phyloP scores from a whole-genome alignment of 1,284 basidiomycete species.

The Fistulina hepatica region DNA sequence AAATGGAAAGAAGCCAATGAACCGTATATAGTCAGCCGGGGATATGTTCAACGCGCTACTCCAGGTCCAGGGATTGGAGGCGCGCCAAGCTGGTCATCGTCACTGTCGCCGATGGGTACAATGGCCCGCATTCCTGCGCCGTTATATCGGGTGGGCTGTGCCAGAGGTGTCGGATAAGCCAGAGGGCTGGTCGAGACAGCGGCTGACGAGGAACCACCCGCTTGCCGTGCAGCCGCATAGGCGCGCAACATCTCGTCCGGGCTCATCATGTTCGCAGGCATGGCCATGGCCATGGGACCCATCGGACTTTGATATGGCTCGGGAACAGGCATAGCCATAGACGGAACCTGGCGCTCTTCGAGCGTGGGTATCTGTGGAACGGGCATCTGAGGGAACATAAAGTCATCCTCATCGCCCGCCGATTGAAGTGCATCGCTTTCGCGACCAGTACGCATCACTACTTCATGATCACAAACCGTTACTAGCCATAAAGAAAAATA shows the following conservation, averaged over 20 bases:
- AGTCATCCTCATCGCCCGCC: not conserved
- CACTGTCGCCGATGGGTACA: not conserved
- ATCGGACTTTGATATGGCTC: not conserved
- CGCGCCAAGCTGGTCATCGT: not conserved
- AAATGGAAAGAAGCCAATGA: no score
- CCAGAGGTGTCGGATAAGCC: not conserved
- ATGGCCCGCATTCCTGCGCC: not conserved
- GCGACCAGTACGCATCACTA: conserved; percentile 55
- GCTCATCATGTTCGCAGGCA: not conserved
- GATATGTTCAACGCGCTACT: no score
- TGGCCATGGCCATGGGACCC: not conserved
- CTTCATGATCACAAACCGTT: not conserved
- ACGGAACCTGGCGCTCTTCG: no score
- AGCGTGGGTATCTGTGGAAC: no score
- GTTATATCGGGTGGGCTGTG: not conserved
- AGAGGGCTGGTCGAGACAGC: not conserved
- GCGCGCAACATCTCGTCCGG: conserved; percentile 1
- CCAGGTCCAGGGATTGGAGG: not conserved
- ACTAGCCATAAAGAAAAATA: conserved; percentile 1
- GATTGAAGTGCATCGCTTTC: not conserved
- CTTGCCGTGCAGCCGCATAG: not conserved
- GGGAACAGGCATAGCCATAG: not conserved
- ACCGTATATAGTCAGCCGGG: no score
- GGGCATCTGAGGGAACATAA: not conserved
- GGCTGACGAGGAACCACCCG: not conserved